Evolutionary conservation across 352 stramenopile genomes (phyloP), one percentile per base, ranked within the genome.

Genomic region (Blastocystis sp.): DNA sequence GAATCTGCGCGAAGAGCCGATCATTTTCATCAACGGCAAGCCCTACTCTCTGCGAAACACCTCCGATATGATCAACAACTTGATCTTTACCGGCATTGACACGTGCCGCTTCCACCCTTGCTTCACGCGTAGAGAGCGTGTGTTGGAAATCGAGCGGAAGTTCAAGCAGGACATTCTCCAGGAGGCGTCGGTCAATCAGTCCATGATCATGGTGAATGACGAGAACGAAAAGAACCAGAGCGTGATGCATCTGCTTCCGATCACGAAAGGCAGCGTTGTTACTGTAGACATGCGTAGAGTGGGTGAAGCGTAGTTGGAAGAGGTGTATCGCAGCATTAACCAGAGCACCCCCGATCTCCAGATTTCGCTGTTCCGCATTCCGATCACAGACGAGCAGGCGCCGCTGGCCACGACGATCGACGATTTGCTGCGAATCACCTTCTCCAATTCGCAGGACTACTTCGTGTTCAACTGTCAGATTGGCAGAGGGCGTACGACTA

Each of bases 391-490:
- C 81, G 94, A 97, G 82, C 95, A 94, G 19, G 94, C 94, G 0
- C 94, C 94, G 0, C 94, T 96, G 71, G 94, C 96, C 62, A 96
- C 96, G 55, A 94, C 96, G 62, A 92, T 96, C 37, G 94, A 97
- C 90, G 94, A 96, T 35, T 92, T 97, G 91, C 92, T 96, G 35
- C 37, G 62, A 13, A 91, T 91, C 55, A 37, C 60, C 2, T 55
- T 59, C n/a, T 2, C 51, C 51, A 85, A 85, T 29, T 85, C 51
- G 13, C 37, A 85, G 6, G 74, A 85, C 29, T 10, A 85, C 10
- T 85, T 85, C 61, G 50, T 97, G 55, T 97, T 94, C 91, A 96
- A 96, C 71, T 97, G 94, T 69, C 94, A 97, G 90, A 96, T 97
- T 93, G 94, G 94, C 1, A 93, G 94, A 26, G 94, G 94, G 3